Evolutionary conservation across 1,139 yeast genomes (phyloP), one percentile per base, ranked within the genome.

Genomic region (Zygoascus sp.): DNA sequence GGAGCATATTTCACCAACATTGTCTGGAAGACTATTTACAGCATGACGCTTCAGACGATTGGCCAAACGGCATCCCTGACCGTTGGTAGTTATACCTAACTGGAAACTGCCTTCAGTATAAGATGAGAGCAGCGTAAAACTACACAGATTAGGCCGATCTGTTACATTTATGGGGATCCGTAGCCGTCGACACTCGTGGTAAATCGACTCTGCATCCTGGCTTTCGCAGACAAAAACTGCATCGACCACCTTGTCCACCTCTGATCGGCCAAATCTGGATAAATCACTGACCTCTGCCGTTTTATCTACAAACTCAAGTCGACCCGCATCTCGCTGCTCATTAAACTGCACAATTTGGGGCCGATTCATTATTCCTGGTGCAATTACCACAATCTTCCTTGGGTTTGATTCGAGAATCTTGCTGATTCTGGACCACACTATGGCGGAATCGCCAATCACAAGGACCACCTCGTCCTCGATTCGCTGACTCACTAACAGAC

Each of bases 61-160:
- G 0, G 96, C 95, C 48, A 90, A 69, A 50, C 88, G 79, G 66
- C 97, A 90, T 1, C 97, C 97, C 64, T 85, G 85, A 0, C 97
- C 96, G 32, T 81, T 77, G 0, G 97, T 90, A 7, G 94, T 81
- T 5, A 90, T 80, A 0, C 96, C 95, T 45, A 90, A 58, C 63
- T 86, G 94, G 65, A 90, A 79, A 51, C 79, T 81, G 1, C 95
- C 95, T 47, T 82, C 80, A 1, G 70, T 67, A 60, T 77, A 78
- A 0, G 92, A 79, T 0, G 97, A 86, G 32, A 88, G 69, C 49
- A 89, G 63, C 0, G 94, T 79, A 62, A 90, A 90, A 0, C 90
- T 78, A 48, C 95, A 85, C 34, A 75, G 71, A 37, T 80, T 80
- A 0, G 90, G 81, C 5, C 79, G 75, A 57, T 88, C 96, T 0